phyloP scores from a whole-genome alignment of 108 stramenopile genomes.

The Pseudonitzschia multiseries region DNA sequence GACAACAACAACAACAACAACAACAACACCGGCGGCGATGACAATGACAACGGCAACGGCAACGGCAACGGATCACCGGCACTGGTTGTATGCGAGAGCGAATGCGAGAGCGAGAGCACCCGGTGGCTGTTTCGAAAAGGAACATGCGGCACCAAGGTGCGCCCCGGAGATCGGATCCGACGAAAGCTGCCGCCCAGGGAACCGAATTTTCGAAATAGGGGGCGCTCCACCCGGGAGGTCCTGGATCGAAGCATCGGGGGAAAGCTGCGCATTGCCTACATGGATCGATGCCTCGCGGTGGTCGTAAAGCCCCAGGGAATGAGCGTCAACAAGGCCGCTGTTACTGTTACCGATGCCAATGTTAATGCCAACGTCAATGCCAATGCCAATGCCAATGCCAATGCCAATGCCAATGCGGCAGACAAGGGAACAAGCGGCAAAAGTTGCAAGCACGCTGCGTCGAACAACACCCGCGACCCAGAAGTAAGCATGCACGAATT shows the following conservation, averaged over 20 bases:
- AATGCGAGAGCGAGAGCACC: not conserved
- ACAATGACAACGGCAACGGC: not conserved
- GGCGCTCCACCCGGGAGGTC: not conserved
- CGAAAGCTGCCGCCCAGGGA: not conserved
- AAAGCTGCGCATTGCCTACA: not conserved
- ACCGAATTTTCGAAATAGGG: not conserved
- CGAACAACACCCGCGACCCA: too few relatives aligned
- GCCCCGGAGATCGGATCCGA: not conserved
- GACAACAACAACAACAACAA: not conserved
- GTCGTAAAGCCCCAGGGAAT: constrained; percentile 4
- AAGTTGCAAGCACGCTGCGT: too few relatives aligned
- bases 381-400: not conserved
- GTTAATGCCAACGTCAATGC: not conserved
- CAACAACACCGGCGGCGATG: not conserved
- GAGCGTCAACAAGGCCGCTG: not conserved
- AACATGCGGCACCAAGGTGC: constrained; percentile 1
- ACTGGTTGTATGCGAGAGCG: too few relatives aligned
- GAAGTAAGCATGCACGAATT: constrained; percentile 12
- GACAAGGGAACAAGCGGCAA: too few relatives aligned
- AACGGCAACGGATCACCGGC: too few relatives aligned
- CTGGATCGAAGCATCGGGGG: not conserved
- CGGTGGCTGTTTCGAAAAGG: not conserved
- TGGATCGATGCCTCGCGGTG: not conserved
- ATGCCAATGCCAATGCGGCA: too few relatives aligned
- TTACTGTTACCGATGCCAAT: not conserved